phyloP scores from a whole-genome alignment of 1,284 basidiomycete genomes.

The Fistulinella cinereoalba region DNA sequence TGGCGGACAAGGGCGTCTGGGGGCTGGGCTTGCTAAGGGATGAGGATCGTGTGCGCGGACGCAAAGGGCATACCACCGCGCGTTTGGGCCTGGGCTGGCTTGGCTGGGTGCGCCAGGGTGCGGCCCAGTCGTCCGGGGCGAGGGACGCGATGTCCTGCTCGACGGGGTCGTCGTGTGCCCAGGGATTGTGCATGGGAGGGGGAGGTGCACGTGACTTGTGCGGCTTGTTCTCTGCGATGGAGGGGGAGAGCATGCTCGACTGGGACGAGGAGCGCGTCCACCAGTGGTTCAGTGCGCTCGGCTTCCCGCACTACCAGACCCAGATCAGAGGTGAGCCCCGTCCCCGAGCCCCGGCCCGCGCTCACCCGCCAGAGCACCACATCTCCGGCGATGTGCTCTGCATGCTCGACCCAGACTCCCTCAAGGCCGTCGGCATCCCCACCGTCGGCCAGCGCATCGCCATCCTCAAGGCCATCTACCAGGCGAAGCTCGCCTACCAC shows the following conservation, averaged over 20 bases:
- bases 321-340: slow-evolving; percentile 56
- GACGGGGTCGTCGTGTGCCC: slow-evolving; percentile 57
- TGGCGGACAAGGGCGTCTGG: slow-evolving; percentile 54
- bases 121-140: slow-evolving; percentile 61
- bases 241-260: slow-evolving; percentile 55
- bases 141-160: slow-evolving; percentile 24
- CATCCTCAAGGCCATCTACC: slow-evolving; percentile 88
- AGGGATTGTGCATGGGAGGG: slow-evolving; percentile 61
- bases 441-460: slow-evolving; percentile 86
- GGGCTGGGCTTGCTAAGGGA: slow-evolving; percentile 46
- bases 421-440: slow-evolving; percentile 82
- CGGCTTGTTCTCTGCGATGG: too few relatives aligned
- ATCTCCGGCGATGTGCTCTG: slow-evolving; percentile 88
- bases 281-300: slow-evolving; percentile 68
- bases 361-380: slow-evolving; percentile 66
- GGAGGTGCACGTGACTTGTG: too few relatives aligned
- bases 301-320: slow-evolving; percentile 78
- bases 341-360: neutral
- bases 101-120: slow-evolving; percentile 14
- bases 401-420: slow-evolving; percentile 74
- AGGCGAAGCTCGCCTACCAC: slow-evolving; percentile 78
- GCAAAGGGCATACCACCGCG: slow-evolving; percentile 49
- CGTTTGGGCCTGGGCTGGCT: too few relatives aligned
- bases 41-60: slow-evolving; percentile 17
- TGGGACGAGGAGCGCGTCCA: slow-evolving; percentile 87